Conservation (phyloP, 2,329 filamentous ascomycete genomes). For the Lanzia echinophila region DNA sequence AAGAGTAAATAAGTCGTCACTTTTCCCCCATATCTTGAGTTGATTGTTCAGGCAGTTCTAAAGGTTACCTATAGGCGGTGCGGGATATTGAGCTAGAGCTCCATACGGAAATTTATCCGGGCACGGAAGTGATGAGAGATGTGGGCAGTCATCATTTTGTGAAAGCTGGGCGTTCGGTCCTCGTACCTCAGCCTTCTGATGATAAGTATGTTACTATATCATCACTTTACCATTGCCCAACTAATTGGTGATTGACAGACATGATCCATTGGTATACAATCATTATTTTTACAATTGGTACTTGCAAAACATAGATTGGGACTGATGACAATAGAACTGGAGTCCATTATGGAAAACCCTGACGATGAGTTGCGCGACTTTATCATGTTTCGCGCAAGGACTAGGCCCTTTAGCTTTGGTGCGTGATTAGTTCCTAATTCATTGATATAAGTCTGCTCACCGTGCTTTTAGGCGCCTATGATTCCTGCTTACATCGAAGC, state of each 20-base stretch:
- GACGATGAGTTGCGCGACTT: constrained; percentile 28
- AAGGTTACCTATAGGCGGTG: constrained; percentile 15
- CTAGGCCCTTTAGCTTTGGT: constrained; percentile 38
- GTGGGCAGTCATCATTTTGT: constrained; percentile 58
- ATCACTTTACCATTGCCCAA: no score
- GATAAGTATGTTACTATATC: constrained; percentile 32
- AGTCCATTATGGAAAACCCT: constrained; percentile 39
- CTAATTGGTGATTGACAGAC: constrained; percentile 17
- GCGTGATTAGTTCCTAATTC: no score
- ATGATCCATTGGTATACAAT: constrained; percentile 37
- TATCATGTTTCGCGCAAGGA: constrained; percentile 38
- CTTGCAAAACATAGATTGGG: background rate
- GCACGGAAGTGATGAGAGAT: constrained; percentile 40
- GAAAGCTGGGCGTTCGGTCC: constrained; percentile 43
- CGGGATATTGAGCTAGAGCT: constrained; percentile 27
- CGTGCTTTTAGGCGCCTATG: constrained; percentile 38
- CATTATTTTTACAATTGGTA: background rate
- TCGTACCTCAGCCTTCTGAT: constrained; percentile 42
- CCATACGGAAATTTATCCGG: constrained; percentile 28
- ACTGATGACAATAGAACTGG: constrained; percentile 33
- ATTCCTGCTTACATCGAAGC: constrained; percentile 41
- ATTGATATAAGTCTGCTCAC: background rate
- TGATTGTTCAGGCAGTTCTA: background rate
- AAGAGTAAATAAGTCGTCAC: constrained; percentile 11
- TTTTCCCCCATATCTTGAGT: background rate